Evolutionary conservation across 1,139 yeast species (phyloP), one percentile per base, ranked within the genome.

Genomic region (Yamadazyma blattariae): DNA sequence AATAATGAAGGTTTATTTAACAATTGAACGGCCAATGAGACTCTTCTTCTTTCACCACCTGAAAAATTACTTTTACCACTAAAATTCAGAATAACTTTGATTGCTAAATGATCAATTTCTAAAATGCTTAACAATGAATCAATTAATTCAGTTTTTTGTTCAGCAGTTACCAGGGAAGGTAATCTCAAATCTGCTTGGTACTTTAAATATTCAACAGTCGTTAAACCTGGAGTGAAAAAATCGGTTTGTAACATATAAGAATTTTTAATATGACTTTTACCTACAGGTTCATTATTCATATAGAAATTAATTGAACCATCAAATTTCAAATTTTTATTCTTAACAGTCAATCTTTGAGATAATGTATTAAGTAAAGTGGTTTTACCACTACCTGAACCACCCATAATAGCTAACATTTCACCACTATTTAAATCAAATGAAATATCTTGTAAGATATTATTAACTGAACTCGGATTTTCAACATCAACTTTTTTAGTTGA

Each of bases 361-460:
- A 88, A 58, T 1, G 80, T 77, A 48, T 88, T 87, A 23, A 88
- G 63, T 27, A 88, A 56, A 0, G 96, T 85, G 0, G 96, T 88
- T 52, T 88, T 88, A 5, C 96, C 96, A 6, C 89, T 78, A 0
- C 96, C 96, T 0, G 94, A 81, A 0, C 94, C 90, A 3, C 95
- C 95, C 64, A 84, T 74, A 20, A 85, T 81, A 5, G 92, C 92
- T 61, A 82, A 70, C 44, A 75, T 59, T 32, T 71, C 65, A 26
- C 76, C 79, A 2, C 67, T 48, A 0, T 74, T 71, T 9, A 83
- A 64, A 35, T 77, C 77, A 41, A 82, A 72, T 2, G 81, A 73
- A 25, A 82, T 62, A 36, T 74, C 58, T 38, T 67, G 56, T 13
- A 70, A 48, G 20, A 70, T 67, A 17, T 50, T 40, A 9, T 35